Conservation (phyloP, 768 basidiomycete species). For the Suillus alpinus region DNA sequence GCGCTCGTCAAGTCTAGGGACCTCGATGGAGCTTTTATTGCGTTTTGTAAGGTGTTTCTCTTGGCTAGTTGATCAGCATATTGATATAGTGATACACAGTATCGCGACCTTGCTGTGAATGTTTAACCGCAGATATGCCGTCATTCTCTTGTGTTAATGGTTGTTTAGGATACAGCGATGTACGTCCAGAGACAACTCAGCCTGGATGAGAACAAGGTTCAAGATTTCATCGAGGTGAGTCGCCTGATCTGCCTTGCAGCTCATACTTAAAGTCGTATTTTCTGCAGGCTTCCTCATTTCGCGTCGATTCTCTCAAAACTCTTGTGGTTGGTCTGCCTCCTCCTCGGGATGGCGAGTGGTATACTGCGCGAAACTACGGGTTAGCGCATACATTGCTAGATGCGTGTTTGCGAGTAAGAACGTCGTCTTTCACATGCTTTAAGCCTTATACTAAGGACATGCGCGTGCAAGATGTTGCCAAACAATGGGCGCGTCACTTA, state of each 20-base stretch:
- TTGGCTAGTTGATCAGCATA: neutral
- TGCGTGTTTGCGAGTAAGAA: conserved; percentile 35
- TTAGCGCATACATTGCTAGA: conserved; percentile 39
- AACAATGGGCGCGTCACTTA: conserved; percentile 34
- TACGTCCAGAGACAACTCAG: conserved; percentile 43
- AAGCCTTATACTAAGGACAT: neutral
- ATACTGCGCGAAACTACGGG: conserved; percentile 41
- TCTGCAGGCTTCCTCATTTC: conserved; percentile 37
- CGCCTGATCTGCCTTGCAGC: neutral
- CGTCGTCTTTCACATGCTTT: neutral
- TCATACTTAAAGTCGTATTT: neutral
- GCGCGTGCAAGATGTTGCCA: conserved; percentile 38
- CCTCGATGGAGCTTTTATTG: conserved; percentile 34
- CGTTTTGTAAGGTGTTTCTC: conserved; percentile 26
- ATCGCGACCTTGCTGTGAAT: conserved; percentile 39
- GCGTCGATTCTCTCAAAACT: conserved; percentile 38
- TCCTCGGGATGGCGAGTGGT: conserved; percentile 32
- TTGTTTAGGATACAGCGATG: conserved; percentile 38
- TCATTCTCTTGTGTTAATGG: neutral
- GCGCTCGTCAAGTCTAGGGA: conserved; percentile 34
- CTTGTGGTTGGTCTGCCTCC: conserved; percentile 45
- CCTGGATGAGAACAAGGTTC: conserved; percentile 37
- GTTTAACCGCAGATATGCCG: neutral
- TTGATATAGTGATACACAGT: conserved; percentile 23
- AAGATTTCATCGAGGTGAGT: conserved; percentile 46